A percentile compares a stretch with the other conserved stretches of the same genome.
Conservation (phyloP, 768 basidiomycete species). For the Collybia nuda region DNA sequence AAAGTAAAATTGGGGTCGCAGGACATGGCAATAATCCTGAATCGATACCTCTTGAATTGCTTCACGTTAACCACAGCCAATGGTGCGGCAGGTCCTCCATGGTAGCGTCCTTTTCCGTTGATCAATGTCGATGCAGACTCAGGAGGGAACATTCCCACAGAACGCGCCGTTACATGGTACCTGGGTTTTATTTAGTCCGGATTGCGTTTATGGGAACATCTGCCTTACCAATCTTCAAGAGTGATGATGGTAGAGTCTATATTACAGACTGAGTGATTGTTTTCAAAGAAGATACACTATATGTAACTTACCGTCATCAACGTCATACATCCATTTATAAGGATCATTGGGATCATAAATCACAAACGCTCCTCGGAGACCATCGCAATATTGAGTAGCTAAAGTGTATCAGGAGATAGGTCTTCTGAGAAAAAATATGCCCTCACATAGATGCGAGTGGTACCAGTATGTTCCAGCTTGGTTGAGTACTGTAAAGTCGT, state of each 20-base stretch:
- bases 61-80: constrained; percentile 35
- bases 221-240: constrained; percentile 33
- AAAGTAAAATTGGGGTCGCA: constrained; percentile 38
- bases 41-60: constrained; percentile 31
- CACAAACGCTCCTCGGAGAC: constrained; percentile 35
- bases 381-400: constrained; percentile 49
- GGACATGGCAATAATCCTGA: constrained; percentile 33
- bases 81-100: constrained; percentile 17
- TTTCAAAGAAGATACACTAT: background rate
- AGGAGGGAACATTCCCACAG: background rate
- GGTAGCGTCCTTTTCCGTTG: constrained; percentile 39
- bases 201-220: background rate
- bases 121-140: constrained; percentile 20
- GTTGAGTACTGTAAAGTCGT: constrained; percentile 26
- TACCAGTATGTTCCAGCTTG: constrained; percentile 31
- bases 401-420: constrained; percentile 16
- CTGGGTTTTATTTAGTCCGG: background rate
- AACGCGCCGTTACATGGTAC: constrained; percentile 16
- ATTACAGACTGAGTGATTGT: background rate
- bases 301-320: constrained; percentile 12
- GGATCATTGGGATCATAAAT: constrained; percentile 37
- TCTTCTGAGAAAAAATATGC: background rate
- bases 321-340: constrained; percentile 23
- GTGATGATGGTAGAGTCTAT: constrained; percentile 42
- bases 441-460: constrained; percentile 22